Percentiles rank a stretch among this genome's conserved stretches.
phyloP scores from a whole-genome alignment of 202 grass and related monocot species.

The Carex sylvatica region DNA sequence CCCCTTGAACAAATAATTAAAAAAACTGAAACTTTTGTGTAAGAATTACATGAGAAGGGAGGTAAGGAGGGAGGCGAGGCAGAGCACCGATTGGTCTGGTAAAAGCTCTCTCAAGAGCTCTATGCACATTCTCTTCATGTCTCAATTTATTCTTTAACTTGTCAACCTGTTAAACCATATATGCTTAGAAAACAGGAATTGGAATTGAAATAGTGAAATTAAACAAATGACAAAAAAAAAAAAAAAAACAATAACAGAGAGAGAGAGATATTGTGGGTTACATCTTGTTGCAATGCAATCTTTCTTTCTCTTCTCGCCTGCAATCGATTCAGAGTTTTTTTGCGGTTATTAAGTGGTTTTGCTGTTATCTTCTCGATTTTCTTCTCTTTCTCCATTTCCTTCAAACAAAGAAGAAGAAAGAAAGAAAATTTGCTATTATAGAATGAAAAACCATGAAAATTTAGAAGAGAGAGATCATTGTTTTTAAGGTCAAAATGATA shows the following conservation, averaged over 20 bases:
- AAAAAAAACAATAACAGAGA: constrained; percentile 10
- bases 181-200: constrained; percentile 22
- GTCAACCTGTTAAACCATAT: constrained; percentile 57
- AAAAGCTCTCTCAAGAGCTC: constrained; percentile 90
- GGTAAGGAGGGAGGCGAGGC: constrained; percentile 90
- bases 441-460: constrained; percentile 39
- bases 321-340: constrained; percentile 34
- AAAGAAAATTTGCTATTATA: constrained; percentile 22
- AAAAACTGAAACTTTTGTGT: background rate
- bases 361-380: constrained; percentile 33
- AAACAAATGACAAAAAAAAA: background rate
- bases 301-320: constrained; percentile 77
- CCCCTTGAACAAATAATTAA: background rate
- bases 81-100: constrained; percentile 90
- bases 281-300: constrained; percentile 90
- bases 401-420: constrained; percentile 30
- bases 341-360: constrained; percentile 34
- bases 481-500: constrained; percentile 34
- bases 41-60: constrained; percentile 63
- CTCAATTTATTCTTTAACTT: constrained; percentile 93
- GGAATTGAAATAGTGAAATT: constrained; percentile 2
- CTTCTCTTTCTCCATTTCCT: constrained; percentile 73
- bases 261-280: constrained; percentile 8
- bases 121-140: constrained; percentile 96
- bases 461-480: constrained; percentile 38